Evolutionary conservation across 106 monocot species (phyloP), one percentile per base, ranked within the genome.

Genomic region (Dendrobium nobile): DNA sequence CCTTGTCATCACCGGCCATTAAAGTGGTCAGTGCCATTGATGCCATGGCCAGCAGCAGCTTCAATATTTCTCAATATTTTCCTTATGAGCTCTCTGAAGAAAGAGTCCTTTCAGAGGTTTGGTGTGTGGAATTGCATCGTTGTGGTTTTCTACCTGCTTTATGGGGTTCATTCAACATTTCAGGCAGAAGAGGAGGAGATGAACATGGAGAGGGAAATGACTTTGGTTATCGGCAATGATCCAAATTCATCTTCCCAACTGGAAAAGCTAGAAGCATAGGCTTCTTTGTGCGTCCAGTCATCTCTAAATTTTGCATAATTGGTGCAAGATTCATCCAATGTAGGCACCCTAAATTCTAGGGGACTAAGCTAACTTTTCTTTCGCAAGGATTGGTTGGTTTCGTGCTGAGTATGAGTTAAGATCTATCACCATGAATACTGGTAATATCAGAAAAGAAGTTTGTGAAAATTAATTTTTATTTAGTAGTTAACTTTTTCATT

Each of bases 101-200:
- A 73, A 79, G 82, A 40, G 59, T 68, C 93, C 0, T 93, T 85
- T 72, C 26, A 73, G 47, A 87, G 93, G 82, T 93, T 93, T 43
- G 93, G 85, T 7, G 47, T 89, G 56, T 91, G 91, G 89, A 87
- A 86, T 22, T 24, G 16, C 7, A 70, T 87, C 44, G 88, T 90
- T 58, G 80, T 54, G 10, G 2, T 91, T 65, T 87, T 91, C 51
- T 93, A 89, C 68, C 68, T 89, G 41, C 33, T 91, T 79, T 93
- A 91, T 78, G 89, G 93, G 2, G 93, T 93, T 64, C 93, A 89
- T 74, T 91, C 93, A 37, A 93, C 91, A n/a, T 91, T 81, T 81
- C 78, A 64, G 67, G 90, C 85, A 68, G 92, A 89, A 59, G 87
- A 89, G 72, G 26, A 16, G 74, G 85, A 75, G 79, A 37, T 18